A percentile compares a stretch with the other conserved stretches of the same genome.
phyloP scores from a whole-genome alignment of 805 yeast genomes.

The Saturnispora sanitii region DNA sequence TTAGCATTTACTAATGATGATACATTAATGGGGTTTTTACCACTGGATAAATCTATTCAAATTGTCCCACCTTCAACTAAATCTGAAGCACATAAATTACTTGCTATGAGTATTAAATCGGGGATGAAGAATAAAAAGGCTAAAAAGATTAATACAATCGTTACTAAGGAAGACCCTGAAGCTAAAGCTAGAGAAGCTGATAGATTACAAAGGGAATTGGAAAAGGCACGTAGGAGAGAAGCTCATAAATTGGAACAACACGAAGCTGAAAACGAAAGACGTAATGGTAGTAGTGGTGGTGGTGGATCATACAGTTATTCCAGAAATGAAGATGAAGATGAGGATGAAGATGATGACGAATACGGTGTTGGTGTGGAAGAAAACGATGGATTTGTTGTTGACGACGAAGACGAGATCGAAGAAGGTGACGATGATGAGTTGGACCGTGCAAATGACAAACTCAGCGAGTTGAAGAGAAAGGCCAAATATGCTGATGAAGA shows the following conservation, averaged over 20 bases:
- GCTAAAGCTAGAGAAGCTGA: constrained; percentile 57
- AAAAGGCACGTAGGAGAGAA: constrained; percentile 56
- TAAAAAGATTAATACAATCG: constrained; percentile 40
- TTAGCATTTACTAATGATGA: constrained; percentile 66
- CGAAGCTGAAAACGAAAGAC: constrained; percentile 47
- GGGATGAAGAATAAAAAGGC: constrained; percentile 36
- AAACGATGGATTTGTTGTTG: constrained; percentile 29
- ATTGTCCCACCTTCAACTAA: constrained; percentile 87
- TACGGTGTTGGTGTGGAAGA: constrained; percentile 21
- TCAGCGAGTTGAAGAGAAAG: constrained; percentile 43
- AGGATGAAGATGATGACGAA: constrained; percentile 11
- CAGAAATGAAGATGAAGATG: constrained; percentile 10
- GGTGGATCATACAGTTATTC: constrained; percentile 17
- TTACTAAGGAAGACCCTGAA: constrained; percentile 56
- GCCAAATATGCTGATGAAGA: constrained; percentile 42
- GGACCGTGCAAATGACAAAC: constrained; percentile 48
- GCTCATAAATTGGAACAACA: constrained; percentile 42
- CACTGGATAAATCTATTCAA: constrained; percentile 54
- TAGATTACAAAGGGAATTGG: constrained; percentile 52
- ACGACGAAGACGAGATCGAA: constrained; percentile 27
- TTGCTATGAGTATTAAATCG: constrained; percentile 59
- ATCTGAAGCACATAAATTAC: constrained; percentile 69
- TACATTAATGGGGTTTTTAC: constrained; percentile 58
- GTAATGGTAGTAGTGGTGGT: constrained; percentile 30
- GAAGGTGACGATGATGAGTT: constrained; percentile 30